A percentile compares a stretch with the other conserved stretches of the same genome.
These are phyloP conservation scores for Turritis glabra DNA, from an alignment of 345 rosid species.

Conservation along the genomic window DNA sequence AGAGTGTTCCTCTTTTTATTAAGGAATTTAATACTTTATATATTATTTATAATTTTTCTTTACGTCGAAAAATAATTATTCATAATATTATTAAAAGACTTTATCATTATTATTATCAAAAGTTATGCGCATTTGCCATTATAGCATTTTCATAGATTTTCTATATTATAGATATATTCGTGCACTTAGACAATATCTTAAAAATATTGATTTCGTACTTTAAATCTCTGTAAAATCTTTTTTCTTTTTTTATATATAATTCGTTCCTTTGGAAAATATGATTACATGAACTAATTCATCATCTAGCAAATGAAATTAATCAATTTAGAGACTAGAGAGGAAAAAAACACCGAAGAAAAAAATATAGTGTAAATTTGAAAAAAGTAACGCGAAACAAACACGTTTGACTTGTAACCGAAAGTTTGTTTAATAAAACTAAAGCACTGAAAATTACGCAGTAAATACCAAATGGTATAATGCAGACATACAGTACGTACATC, in stretches of 20 bases:
- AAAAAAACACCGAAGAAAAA: background rate
- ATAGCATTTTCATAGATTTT: background rate
- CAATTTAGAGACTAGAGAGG: background rate
- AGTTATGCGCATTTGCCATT: background rate
- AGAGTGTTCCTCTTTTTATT: conserved; percentile 24
- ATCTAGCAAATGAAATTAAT: background rate
- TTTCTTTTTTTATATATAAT: background rate
- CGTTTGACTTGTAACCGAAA: background rate
- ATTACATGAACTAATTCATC: background rate
- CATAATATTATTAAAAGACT: background rate
- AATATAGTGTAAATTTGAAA: background rate
- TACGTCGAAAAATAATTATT: background rate
- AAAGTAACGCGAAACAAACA: background rate
- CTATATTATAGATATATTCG: background rate
- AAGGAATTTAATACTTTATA: background rate
- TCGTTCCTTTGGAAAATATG: background rate
- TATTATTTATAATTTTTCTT: background rate
- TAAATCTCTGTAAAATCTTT: background rate
- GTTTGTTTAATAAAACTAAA: background rate
- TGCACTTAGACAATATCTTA: background rate
- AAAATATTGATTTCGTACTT: background rate
- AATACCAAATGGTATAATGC: background rate
- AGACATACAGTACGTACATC: too few relatives aligned
- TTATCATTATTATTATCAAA: background rate
- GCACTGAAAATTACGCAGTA: background rate